Evolutionary conservation across 768 basidiomycete species (phyloP).

Genomic region (Boletus insuetus): DNA sequence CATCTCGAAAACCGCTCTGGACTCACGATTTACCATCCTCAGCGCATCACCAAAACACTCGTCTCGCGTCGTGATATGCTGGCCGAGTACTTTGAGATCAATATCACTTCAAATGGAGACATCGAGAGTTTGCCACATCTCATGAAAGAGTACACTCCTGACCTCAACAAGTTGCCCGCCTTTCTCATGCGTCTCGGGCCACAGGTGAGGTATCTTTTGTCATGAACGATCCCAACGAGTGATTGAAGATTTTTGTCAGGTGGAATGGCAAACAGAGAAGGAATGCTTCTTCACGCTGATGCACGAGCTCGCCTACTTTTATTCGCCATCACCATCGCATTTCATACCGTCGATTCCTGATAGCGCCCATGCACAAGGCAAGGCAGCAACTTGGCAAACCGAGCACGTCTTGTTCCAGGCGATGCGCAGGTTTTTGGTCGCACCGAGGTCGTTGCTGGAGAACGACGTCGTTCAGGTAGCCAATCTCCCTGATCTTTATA

Average conservation of each 20-base stretch:
- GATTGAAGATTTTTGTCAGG: slow-evolving; percentile 41
- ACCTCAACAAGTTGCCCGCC: slow-evolving; percentile 84
- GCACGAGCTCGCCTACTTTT: slow-evolving; percentile 89
- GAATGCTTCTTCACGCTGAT: slow-evolving; percentile 86
- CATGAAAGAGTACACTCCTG: slow-evolving; percentile 84
- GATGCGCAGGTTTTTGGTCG: slow-evolving; percentile 70
- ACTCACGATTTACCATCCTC: background rate
- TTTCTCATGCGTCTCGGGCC: slow-evolving; percentile 91
- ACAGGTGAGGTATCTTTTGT: slow-evolving; percentile 49
- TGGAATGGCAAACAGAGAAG: slow-evolving; percentile 82
- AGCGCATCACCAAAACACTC: slow-evolving; percentile 68
- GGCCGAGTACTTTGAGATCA: slow-evolving; percentile 84
- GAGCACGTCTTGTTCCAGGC: slow-evolving; percentile 90
- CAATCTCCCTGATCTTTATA: slow-evolving; percentile 86
- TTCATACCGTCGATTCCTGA: slow-evolving; percentile 19
- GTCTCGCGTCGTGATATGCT: slow-evolving; percentile 76
- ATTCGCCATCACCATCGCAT: slow-evolving; percentile 33
- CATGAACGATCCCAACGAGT: background rate
- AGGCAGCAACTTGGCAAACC: slow-evolving; percentile 77
- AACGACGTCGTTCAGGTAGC: slow-evolving; percentile 84
- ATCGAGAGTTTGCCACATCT: slow-evolving; percentile 82
- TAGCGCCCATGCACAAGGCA: slow-evolving; percentile 41
- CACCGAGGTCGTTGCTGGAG: slow-evolving; percentile 65
- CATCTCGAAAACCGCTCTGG: background rate
- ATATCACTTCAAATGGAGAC: slow-evolving; percentile 61